Evolutionary conservation across 345 rosid genomes (phyloP).

Genomic region (Salix suchowensis): DNA sequence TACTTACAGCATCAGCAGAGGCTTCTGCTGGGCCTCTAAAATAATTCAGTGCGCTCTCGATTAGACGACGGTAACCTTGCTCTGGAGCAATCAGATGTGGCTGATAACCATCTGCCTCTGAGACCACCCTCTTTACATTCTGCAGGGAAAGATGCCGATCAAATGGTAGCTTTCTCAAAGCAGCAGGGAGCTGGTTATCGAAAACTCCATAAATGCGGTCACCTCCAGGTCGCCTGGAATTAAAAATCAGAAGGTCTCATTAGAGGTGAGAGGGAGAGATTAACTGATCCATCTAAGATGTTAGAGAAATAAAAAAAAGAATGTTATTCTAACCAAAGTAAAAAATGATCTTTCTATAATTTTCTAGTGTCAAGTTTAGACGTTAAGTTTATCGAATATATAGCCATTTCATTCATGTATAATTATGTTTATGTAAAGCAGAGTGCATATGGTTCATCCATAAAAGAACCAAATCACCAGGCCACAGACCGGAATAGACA

Average conservation of each 20-base stretch:
- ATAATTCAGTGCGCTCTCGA: slow-evolving; percentile 29
- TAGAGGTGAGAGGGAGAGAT: background rate
- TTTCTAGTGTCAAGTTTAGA: background rate
- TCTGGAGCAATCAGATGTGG: slow-evolving; percentile 42
- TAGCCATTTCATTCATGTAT: background rate
- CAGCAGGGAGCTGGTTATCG: slow-evolving; percentile 44
- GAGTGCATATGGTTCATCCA: background rate
- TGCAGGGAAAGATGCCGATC: slow-evolving; percentile 37
- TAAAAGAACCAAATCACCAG: background rate
- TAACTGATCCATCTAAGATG: background rate
- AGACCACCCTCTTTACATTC: slow-evolving; percentile 35
- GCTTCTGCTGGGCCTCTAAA: slow-evolving; percentile 42
- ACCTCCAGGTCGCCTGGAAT: slow-evolving; percentile 35
- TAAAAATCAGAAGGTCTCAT: background rate
- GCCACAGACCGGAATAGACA: background rate
- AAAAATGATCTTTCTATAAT: background rate
- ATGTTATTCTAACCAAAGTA: background rate
- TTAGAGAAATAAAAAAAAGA: background rate
- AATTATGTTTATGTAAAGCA: background rate
- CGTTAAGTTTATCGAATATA: too few relatives aligned
- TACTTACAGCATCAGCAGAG: slow-evolving; percentile 36
- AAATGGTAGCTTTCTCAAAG: slow-evolving; percentile 41
- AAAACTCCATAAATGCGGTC: slow-evolving; percentile 42
- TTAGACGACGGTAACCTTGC: slow-evolving; percentile 39
- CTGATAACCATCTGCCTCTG: slow-evolving; percentile 42